Base-by-base conservation (phyloP, 2,329 filamentous ascomycete species). In the Microsporum canis region DNA sequence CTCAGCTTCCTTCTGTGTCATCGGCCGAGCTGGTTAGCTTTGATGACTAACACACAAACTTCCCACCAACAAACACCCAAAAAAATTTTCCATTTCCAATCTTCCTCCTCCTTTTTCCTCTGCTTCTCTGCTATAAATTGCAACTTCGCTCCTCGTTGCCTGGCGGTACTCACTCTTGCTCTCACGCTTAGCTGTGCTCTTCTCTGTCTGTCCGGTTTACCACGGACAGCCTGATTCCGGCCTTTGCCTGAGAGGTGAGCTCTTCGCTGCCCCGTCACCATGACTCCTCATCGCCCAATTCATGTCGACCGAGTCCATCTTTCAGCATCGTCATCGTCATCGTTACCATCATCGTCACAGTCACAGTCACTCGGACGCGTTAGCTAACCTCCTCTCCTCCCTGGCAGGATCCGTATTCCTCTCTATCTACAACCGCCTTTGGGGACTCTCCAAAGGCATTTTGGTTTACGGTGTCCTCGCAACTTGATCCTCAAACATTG, bases 401-500 rank as follows among this genome's bases (percentile, higher is more conserved):
- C 12, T 36, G 51, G 33, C 51, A 55, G 51, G 51, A 55, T 55
- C 12, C 17, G 17, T 34, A 55, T 55, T 36, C 33, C 51, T 47
- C 51, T 55, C 51, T 55, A 14, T 36, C 31, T 17, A 31, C 23
- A 55, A 34, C 62, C 61, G 71, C 72, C 72, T 76, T 76, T 75
- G 73, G 51, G 72, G 68, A 68, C 64, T 63, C 63, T 41, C 49
- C 73, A 75, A 75, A 73, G 73, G 72, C 72, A 65, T 63, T 62
- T 65, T 65, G 68, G 72, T 75, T 63, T 66, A 76, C 74, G 73
- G 74, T 73, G 72, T 65, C 66, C 67, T 67, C 65, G 51, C 71
- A 68, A 65, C 12, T 29, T 57, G 38, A 47, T 39, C 31, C 60
- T 47, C 60, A 41, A 29, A 43, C 43, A 57, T 58, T 63, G 41